These are phyloP conservation scores for Pythium grandisporangium DNA, from an alignment of 352 stramenopile species.

Conservation along the genomic window DNA sequence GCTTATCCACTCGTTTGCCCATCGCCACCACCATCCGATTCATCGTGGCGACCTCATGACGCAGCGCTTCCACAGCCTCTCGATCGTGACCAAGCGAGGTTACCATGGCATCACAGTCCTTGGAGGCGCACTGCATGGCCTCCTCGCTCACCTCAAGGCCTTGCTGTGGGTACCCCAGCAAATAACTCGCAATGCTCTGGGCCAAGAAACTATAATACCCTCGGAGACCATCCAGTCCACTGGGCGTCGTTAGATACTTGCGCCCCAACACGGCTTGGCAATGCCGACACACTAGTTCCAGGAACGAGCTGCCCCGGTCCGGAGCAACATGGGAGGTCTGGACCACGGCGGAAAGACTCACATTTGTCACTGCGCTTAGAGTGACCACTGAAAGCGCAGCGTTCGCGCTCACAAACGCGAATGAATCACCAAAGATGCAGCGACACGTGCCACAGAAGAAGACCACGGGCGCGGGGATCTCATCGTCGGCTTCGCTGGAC, in stretches of 20 bases:
- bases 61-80: constrained; percentile 32
- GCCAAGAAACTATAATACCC: constrained; percentile 68
- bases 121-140: constrained; percentile 18
- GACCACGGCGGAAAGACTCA: constrained; percentile 26
- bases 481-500: too few relatives aligned
- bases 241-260: constrained; percentile 66
- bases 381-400: constrained; percentile 63
- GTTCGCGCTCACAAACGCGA: constrained; percentile 72
- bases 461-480: constrained; percentile 51
- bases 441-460: constrained; percentile 81
- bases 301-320: constrained; percentile 62
- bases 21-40: constrained; percentile 66
- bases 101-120: constrained; percentile 21
- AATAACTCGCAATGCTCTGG: constrained; percentile 61
- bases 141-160: too few relatives aligned
- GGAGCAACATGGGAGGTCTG: constrained; percentile 36
- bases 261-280: constrained; percentile 71
- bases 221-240: constrained; percentile 50
- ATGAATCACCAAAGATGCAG: constrained; percentile 79
- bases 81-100: constrained; percentile 35
- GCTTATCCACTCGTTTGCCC: constrained; percentile 50
- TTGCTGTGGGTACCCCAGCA: constrained; percentile 52
- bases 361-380: constrained; percentile 62
- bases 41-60: constrained; percentile 69
- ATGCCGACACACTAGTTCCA: constrained; percentile 68